Conservation (phyloP, 257 asterid species). For the Plantago elongata region DNA sequence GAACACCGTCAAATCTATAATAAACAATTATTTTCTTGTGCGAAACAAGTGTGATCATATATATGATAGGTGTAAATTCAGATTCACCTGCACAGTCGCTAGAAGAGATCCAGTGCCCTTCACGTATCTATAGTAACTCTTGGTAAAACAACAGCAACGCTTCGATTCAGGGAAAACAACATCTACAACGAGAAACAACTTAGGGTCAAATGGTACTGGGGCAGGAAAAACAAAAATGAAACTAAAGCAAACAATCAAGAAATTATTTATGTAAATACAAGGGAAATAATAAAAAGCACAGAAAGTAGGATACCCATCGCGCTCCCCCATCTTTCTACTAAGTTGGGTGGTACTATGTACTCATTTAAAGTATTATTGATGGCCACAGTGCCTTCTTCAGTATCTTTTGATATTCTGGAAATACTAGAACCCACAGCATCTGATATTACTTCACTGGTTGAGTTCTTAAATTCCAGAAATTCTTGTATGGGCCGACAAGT, state of each 20-base stretch:
- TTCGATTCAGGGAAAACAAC: slow-evolving; percentile 85
- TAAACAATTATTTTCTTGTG: too few species aligned
- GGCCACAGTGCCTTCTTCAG: slow-evolving; percentile 32
- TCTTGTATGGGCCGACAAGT: slow-evolving; percentile 56
- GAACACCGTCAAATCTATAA: too few species aligned
- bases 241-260: slow-evolving; percentile 10
- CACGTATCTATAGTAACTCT: slow-evolving; percentile 84
- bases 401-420: slow-evolving; percentile 30
- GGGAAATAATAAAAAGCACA: slow-evolving; percentile 6
- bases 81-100: slow-evolving; percentile 66
- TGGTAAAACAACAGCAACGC: slow-evolving; percentile 94
- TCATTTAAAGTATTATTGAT: slow-evolving; percentile 24
- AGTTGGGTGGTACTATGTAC: slow-evolving; percentile 61
- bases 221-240: slow-evolving; percentile 13
- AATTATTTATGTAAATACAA: slow-evolving; percentile 14
- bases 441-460: slow-evolving; percentile 27
- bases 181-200: slow-evolving; percentile 43
- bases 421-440: slow-evolving; percentile 19
- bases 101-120: slow-evolving; percentile 94
- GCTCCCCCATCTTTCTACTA: slow-evolving; percentile 86
- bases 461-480: slow-evolving; percentile 52
- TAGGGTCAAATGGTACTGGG: slow-evolving; percentile 1
- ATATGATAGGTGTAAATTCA: slow-evolving; percentile 6
- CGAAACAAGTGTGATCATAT: slow-evolving; percentile 1
- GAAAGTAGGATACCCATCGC: slow-evolving; percentile 83